Percentiles rank a stretch among this genome's conserved stretches.
Evolutionary conservation across 306 rosid genomes (phyloP).

Genomic region (Calophaca sinica): DNA sequence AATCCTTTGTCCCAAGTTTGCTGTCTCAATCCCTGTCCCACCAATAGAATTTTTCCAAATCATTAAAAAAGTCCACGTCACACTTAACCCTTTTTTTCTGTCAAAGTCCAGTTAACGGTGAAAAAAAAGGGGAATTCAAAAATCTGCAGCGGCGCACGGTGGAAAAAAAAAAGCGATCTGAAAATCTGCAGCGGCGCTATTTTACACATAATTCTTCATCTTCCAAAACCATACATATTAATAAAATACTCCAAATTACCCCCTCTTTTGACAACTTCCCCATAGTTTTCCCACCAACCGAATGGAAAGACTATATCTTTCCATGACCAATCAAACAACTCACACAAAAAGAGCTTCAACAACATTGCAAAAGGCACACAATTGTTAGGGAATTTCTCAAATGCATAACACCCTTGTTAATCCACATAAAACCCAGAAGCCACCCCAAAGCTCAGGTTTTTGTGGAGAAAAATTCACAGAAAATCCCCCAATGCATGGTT

Average conservation of each 20-base stretch:
- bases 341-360: conserved; percentile 26
- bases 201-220: conserved; percentile 27
- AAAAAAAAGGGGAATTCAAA: too few species aligned
- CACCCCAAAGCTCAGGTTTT: conserved; percentile 41
- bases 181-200: too few species aligned
- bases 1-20: too few species aligned
- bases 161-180: too few species aligned
- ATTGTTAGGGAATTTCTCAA: conserved; percentile 24
- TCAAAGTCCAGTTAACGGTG: too few species aligned
- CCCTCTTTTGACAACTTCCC: conserved; percentile 12
- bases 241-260: conserved; percentile 37
- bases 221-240: conserved; percentile 14
- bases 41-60: too few species aligned
- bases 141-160: too few species aligned
- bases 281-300: conserved; percentile 37
- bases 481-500: conserved; percentile 51
- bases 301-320: conserved; percentile 16
- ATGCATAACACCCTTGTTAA: conserved; percentile 31
- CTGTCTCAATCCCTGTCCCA: too few species aligned
- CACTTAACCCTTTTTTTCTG: too few species aligned
- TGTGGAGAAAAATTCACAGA: not conserved
- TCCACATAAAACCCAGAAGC: conserved; percentile 43
- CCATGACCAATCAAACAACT: conserved; percentile 27
- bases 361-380: conserved; percentile 25
- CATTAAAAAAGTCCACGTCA: too few species aligned